Evolutionary conservation across 140 eudicot species (phyloP), one percentile per base, ranked within the genome.

Genomic region (Anethum foeniculum): DNA sequence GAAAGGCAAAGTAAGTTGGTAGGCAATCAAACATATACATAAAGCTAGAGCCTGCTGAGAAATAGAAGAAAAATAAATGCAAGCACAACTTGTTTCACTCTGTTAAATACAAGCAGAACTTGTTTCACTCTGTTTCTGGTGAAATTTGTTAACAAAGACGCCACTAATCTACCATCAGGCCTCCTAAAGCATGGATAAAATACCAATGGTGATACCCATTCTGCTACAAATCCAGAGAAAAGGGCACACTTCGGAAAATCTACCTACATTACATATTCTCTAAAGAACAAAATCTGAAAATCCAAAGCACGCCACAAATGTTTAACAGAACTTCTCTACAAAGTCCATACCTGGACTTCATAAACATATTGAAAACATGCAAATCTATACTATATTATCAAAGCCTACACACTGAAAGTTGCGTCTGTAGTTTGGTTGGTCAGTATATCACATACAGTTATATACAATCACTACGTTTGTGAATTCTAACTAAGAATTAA

Each of bases 11-110:
- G 47, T 5, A 71, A 34, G 76, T 71, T 71, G 15, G 48, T 27
- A 64, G 49, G 76, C 49, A 72, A 21, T 39, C 43, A 72, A 74
- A 44, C 34, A 19, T 19, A 74, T 74, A 74, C 32, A 43, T 74
- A 74, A 7, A 74, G 28, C 32, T 12, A 64, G 19, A 72, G 46
- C 51, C 77, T 8, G 1, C 14, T 12, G 46, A 72, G 27, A 13
- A 4, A 30, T 11, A 13, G 25, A n/a, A 15, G 23, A 34, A 69
- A 69, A 38, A 32, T 36, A n/a, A 71, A 30, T 68, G 74, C 39
- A 25, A 62, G 71, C 71, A 28, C 23, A 67, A 67, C 39, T 13
- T 67, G 41, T 30, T 30, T 18, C 43, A 30, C 41, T 12, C 39
- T 10, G 73, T 2, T 36, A n/a, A 71, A 30, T 68, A 44, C 39